A percentile compares a stretch with the other conserved stretches of the same genome.
phyloP scores from a whole-genome alignment of 495 filamentous ascomycete species.

The Recurvomyces mirabilis region DNA sequence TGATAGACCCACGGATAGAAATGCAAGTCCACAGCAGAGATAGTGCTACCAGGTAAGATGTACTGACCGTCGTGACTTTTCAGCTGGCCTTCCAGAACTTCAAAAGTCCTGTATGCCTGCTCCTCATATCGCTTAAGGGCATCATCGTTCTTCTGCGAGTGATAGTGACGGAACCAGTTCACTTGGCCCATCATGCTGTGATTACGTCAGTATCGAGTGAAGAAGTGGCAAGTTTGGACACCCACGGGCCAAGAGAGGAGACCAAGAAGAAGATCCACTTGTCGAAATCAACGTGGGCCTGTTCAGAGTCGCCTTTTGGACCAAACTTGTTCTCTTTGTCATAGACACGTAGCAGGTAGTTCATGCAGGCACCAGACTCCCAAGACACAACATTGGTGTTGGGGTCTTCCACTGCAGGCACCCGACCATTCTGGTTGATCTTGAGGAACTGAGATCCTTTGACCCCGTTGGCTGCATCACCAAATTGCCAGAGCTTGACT shows the following conservation, averaged over 20 bases:
- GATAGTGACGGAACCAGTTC: slow-evolving; percentile 34
- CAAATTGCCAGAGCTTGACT: slow-evolving; percentile 25
- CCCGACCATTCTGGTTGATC: slow-evolving; percentile 27
- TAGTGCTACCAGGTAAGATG: slow-evolving; percentile 27
- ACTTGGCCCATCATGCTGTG: slow-evolving; percentile 27
- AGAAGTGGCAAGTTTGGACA: background rate
- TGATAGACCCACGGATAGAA: slow-evolving; percentile 38
- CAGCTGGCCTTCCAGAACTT: slow-evolving; percentile 35
- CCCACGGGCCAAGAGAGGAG: slow-evolving; percentile 30
- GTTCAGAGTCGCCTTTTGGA: slow-evolving; percentile 26
- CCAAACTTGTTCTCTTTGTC: slow-evolving; percentile 45
- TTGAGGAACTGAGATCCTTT: slow-evolving; percentile 22
- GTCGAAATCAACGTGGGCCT: slow-evolving; percentile 37
- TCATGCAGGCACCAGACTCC: slow-evolving; percentile 63
- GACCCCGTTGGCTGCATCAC: slow-evolving; percentile 22
- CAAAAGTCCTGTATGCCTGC: slow-evolving; percentile 34
- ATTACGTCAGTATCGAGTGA: no score
- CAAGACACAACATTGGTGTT: slow-evolving; percentile 36
- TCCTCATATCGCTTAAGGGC: slow-evolving; percentile 31
- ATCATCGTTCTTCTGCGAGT: slow-evolving; percentile 32
- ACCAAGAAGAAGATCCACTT: slow-evolving; percentile 40
- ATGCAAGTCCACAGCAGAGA: slow-evolving; percentile 36
- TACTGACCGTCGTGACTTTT: slow-evolving; percentile 31
- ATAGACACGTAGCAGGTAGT: slow-evolving; percentile 63
- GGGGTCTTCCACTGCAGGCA: slow-evolving; percentile 25